phyloP scores from a whole-genome alignment of 768 basidiomycete species.

The Pleurotus salmoneostramineus region DNA sequence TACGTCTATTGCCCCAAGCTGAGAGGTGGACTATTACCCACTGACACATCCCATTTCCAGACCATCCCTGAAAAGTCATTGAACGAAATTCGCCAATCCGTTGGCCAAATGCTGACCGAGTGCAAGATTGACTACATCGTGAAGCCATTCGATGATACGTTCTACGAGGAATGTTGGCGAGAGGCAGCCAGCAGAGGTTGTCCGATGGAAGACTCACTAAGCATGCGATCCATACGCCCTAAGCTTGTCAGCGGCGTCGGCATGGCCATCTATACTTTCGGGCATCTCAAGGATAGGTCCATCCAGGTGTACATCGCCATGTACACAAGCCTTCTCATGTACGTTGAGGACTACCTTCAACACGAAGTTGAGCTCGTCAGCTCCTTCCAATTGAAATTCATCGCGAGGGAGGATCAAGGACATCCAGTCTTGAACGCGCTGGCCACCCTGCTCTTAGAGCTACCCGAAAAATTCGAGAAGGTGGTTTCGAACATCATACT shows the following conservation, averaged over 20 bases:
- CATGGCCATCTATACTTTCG: slow-evolving; percentile 3
- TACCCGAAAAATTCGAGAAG: background rate
- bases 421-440: background rate
- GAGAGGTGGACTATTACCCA: background rate
- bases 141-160: background rate
- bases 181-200: background rate
- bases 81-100: background rate
- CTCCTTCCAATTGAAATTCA: background rate
- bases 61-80: background rate
- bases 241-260: background rate
- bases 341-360: slow-evolving; percentile 3
- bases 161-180: background rate
- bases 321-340: background rate
- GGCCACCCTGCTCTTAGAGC: background rate
- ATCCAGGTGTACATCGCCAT: background rate
- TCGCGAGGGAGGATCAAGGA: background rate
- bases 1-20: background rate
- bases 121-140: slow-evolving; percentile 1
- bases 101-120: background rate
- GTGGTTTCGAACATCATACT: background rate
- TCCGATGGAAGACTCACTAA: background rate
- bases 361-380: background rate
- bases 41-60: background rate
- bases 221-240: background rate
- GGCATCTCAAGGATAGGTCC: background rate